A percentile compares a stretch with the other conserved stretches of the same genome.
Evolutionary conservation across 164 flowering plant species (phyloP).

Genomic region (Litsea cubeba): DNA sequence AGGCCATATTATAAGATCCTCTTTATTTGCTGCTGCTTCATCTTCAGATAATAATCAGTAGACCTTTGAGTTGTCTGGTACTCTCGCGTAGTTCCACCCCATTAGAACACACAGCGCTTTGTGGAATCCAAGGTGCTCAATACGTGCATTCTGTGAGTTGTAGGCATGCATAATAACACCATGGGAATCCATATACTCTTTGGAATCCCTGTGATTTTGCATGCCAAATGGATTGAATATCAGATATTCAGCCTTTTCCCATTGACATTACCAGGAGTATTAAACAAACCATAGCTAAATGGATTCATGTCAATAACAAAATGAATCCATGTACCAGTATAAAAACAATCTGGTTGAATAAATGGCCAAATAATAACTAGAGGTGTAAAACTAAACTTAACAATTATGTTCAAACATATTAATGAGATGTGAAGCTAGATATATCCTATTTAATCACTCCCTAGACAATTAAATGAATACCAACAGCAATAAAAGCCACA

Average conservation of each 20-base stretch:
- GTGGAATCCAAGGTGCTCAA: conserved; percentile 91
- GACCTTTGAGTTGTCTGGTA: conserved; percentile 72
- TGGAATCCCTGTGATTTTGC: conserved; percentile 59
- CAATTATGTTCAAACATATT: no score
- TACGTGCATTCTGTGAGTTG: conserved; percentile 55
- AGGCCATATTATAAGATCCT: conserved; percentile 93
- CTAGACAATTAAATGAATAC: neutral
- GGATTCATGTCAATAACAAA: neutral
- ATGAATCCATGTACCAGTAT: neutral
- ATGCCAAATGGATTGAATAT: conserved; percentile 36
- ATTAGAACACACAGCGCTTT: conserved; percentile 84
- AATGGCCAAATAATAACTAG: no score
- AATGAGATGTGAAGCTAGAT: no score
- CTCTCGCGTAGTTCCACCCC: conserved; percentile 82
- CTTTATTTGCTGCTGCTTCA: conserved; percentile 66
- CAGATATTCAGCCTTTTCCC: conserved; percentile 21
- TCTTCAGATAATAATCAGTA: conserved; percentile 68
- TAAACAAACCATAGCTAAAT: neutral
- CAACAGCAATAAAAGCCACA: neutral
- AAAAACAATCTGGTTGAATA: neutral
- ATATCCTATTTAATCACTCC: no score
- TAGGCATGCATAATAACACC: conserved; percentile 81
- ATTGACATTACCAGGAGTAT: conserved; percentile 11
- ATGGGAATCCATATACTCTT: conserved; percentile 77
- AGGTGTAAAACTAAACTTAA: no score